phyloP scores from a whole-genome alignment of 805 yeast genomes.

The Kluyveromyces siamensis region DNA sequence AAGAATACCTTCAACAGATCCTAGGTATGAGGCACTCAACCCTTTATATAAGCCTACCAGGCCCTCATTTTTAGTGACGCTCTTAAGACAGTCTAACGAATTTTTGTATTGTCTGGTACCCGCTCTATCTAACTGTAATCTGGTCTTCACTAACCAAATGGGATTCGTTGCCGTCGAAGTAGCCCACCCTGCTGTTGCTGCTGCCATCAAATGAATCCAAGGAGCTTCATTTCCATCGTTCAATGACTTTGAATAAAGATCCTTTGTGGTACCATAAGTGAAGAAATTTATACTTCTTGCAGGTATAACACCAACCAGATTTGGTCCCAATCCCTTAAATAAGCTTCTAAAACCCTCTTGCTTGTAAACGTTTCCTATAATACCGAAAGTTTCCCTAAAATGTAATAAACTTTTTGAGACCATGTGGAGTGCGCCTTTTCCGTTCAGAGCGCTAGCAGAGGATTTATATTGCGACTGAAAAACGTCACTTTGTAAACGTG shows the following conservation, averaged over 20 bases:
- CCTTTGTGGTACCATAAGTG: slow-evolving; percentile 92
- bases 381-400: slow-evolving; percentile 72
- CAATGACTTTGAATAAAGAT: slow-evolving; percentile 53
- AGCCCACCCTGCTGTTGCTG: slow-evolving; percentile 84
- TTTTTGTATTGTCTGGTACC: slow-evolving; percentile 60
- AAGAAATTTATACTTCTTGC: slow-evolving; percentile 95
- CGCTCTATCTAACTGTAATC: slow-evolving; percentile 83
- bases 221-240: slow-evolving; percentile 73
- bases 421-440: slow-evolving; percentile 30
- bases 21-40: slow-evolving; percentile 87
- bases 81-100: slow-evolving; percentile 73
- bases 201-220: slow-evolving; percentile 77
- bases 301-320: slow-evolving; percentile 94
- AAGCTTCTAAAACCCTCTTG: slow-evolving; percentile 80
- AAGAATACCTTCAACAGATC: slow-evolving; percentile 83
- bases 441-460: slow-evolving; percentile 3
- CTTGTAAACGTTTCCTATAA: slow-evolving; percentile 56
- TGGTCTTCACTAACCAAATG: slow-evolving; percentile 92
- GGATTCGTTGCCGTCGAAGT: slow-evolving; percentile 97
- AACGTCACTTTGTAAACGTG: slow-evolving; percentile 86
- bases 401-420: slow-evolving; percentile 36
- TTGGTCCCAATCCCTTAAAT: slow-evolving; percentile 94
- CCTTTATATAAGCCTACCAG: slow-evolving; percentile 76
- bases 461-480: slow-evolving; percentile 48
- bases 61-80: slow-evolving; percentile 72